A percentile compares a stretch with the other conserved stretches of the same genome.
Evolutionary conservation across 2,329 filamentous ascomycete genomes (phyloP).

Genomic region (Pseudocercospora crystallina): DNA sequence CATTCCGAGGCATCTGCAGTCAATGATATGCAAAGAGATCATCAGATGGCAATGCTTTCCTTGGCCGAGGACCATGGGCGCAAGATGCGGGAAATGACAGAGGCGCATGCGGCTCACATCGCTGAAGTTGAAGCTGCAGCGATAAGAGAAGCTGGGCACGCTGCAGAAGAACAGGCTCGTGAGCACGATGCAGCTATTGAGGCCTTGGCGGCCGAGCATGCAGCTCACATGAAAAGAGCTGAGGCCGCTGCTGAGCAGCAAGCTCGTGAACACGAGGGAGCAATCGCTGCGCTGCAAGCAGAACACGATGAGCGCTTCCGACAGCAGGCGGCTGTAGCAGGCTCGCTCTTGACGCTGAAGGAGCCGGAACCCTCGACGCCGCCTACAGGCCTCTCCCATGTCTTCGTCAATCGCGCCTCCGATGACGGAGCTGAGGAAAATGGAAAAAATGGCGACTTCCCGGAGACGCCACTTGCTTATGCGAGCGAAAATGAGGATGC

Average conservation of each 20-base stretch:
- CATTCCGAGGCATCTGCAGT: conserved; percentile 3
- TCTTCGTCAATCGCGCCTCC: conserved; percentile 21
- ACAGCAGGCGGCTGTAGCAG: conserved; percentile 2
- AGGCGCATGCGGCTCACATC: conserved; percentile 16
- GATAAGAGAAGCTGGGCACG: conserved; percentile 13
- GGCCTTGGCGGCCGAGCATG: conserved; percentile 11
- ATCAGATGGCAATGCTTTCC: conserved; percentile 10
- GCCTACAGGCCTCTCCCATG: conserved; percentile 18
- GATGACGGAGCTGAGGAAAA: conserved; percentile 1
- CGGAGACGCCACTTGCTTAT: conserved; percentile 22
- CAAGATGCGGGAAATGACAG: conserved; percentile 17
- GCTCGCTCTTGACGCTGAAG: not conserved
- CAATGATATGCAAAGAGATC: conserved; percentile 7
- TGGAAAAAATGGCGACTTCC: not conserved
- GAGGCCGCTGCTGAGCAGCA: conserved; percentile 5
- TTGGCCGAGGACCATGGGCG: conserved; percentile 18
- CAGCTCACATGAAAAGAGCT: not conserved
- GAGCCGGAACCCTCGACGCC: conserved; percentile 6
- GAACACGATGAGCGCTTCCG: conserved; percentile 10
- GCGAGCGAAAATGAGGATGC: conserved; percentile 19
- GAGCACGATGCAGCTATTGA: conserved; percentile 15
- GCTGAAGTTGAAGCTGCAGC: conserved; percentile 21
- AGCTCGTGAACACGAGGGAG: conserved; percentile 11
- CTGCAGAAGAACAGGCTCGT: conserved; percentile 16
- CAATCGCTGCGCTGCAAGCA: conserved; percentile 9